phyloP scores from a whole-genome alignment of 495 filamentous ascomycete genomes.

The Clavariopsis aquatica region DNA sequence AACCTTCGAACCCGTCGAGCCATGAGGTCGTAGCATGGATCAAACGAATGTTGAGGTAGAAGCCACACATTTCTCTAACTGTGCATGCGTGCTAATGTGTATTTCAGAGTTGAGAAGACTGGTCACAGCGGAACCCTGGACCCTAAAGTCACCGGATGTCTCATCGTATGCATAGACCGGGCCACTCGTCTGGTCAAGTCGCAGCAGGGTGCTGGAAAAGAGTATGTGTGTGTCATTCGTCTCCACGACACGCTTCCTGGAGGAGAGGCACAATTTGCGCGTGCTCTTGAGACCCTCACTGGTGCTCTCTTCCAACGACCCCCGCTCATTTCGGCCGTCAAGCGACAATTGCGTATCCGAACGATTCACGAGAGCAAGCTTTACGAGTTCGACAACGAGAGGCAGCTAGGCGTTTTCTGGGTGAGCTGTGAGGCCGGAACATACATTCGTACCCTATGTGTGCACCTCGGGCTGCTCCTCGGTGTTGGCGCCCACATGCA shows the following conservation, averaged over 20 bases:
- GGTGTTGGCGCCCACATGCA: slow-evolving; percentile 99
- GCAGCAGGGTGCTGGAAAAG: slow-evolving; percentile 95
- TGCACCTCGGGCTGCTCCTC: slow-evolving; percentile 87
- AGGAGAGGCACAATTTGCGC: slow-evolving; percentile 82
- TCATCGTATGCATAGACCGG: slow-evolving; percentile 57
- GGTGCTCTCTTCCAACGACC: slow-evolving; percentile 97
- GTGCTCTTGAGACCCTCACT: slow-evolving; percentile 90
- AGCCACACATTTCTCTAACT: not conserved
- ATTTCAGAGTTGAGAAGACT: slow-evolving; percentile 82
- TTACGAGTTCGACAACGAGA: slow-evolving; percentile 95
- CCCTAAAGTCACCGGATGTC: slow-evolving; percentile 88
- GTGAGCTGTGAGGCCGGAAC: slow-evolving; percentile 98
- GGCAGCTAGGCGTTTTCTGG: slow-evolving; percentile 98
- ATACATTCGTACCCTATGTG: slow-evolving; percentile 96
- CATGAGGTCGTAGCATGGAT: slow-evolving; percentile 99
- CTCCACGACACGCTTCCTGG: slow-evolving; percentile 90
- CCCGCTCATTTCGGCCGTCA: slow-evolving; percentile 95
- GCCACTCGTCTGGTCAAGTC: slow-evolving; percentile 97
- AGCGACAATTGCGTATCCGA: slow-evolving; percentile 94
- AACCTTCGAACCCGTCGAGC: slow-evolving; percentile 94
- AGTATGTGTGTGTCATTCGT: slow-evolving; percentile 82
- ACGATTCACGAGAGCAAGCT: slow-evolving; percentile 95
- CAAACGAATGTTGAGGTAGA: slow-evolving; percentile 87
- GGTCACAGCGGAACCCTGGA: slow-evolving; percentile 97
- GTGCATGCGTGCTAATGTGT: not conserved